A percentile compares a stretch with the other conserved stretches of the same genome.
Conservation (phyloP, 805 yeast genomes). For the Ogataea saltuana region DNA sequence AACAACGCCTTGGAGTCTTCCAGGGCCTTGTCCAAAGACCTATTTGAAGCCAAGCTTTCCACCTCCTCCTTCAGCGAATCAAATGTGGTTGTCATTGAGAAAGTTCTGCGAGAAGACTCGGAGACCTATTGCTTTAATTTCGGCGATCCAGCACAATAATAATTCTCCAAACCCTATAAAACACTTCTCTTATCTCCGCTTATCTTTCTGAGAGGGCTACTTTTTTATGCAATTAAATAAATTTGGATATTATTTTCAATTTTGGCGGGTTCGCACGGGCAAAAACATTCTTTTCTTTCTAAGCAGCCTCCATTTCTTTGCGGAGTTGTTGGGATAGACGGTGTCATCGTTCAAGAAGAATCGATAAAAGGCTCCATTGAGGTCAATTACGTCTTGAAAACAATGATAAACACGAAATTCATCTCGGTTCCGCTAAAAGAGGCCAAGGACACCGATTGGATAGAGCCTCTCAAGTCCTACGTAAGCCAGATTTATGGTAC, state of each 20-base stretch:
- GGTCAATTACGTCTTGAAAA: constrained; percentile 1
- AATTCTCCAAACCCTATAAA: not conserved
- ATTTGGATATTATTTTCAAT: not conserved
- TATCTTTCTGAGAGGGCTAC: too few species aligned
- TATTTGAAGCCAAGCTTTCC: constrained; percentile 28
- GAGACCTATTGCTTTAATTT: not conserved
- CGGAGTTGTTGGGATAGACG: too few species aligned
- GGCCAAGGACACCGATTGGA: constrained; percentile 68
- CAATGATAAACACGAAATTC: constrained; percentile 28
- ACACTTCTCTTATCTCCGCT: not conserved
- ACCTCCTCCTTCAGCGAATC: constrained; percentile 36
- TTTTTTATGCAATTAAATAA: not conserved
- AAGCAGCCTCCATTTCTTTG: constrained; percentile 1
- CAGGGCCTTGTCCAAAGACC: constrained; percentile 33
- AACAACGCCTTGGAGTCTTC: constrained; percentile 33
- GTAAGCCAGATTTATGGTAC: constrained; percentile 64
- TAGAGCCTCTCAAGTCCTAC: constrained; percentile 55
- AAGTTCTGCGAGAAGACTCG: not conserved
- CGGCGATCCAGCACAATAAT: not conserved
- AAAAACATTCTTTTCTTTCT: not conserved
- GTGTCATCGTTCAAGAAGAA: too few species aligned
- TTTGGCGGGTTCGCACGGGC: not conserved
- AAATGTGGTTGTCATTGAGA: constrained; percentile 17
- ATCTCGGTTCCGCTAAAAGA: constrained; percentile 39
- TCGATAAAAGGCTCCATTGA: too few species aligned